phyloP scores from a whole-genome alignment of 202 grass and related monocot species.

The Cymbopogon flexuosus region DNA sequence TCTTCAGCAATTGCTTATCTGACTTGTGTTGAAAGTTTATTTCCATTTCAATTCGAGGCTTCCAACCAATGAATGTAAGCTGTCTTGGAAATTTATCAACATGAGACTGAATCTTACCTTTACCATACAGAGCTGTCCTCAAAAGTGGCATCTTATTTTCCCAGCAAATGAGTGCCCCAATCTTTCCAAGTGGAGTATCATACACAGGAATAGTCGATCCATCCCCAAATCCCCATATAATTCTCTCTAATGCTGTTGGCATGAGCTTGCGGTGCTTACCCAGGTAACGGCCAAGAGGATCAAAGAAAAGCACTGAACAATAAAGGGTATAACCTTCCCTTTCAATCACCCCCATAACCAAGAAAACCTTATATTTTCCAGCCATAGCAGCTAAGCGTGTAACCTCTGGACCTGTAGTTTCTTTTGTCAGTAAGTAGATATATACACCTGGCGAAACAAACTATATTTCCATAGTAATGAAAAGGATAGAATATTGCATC shows the following conservation, averaged over 20 bases:
- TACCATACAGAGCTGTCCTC: constrained; percentile 77
- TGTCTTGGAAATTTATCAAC: neutral
- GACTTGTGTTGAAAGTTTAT: neutral
- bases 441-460: neutral
- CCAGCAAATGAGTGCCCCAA: constrained; percentile 89
- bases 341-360: constrained; percentile 92
- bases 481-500: neutral
- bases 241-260: constrained; percentile 73
- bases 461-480: neutral
- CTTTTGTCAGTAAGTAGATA: constrained; percentile 13
- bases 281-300: constrained; percentile 68
- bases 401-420: constrained; percentile 67
- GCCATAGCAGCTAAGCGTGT: constrained; percentile 67
- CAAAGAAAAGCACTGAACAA: constrained; percentile 80
- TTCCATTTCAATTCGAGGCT: neutral
- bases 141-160: constrained; percentile 94
- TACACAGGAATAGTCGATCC: constrained; percentile 89
- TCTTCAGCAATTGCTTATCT: neutral
- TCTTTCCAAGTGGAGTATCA: constrained; percentile 87
- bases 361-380: constrained; percentile 83
- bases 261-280: constrained; percentile 90
- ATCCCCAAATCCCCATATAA: constrained; percentile 94
- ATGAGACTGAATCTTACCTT: constrained; percentile 47
- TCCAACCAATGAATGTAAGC: neutral
- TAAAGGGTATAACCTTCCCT: constrained; percentile 81